Base-by-base conservation (phyloP, 805 yeast genomes). In the Pichia nakasei region DNA sequence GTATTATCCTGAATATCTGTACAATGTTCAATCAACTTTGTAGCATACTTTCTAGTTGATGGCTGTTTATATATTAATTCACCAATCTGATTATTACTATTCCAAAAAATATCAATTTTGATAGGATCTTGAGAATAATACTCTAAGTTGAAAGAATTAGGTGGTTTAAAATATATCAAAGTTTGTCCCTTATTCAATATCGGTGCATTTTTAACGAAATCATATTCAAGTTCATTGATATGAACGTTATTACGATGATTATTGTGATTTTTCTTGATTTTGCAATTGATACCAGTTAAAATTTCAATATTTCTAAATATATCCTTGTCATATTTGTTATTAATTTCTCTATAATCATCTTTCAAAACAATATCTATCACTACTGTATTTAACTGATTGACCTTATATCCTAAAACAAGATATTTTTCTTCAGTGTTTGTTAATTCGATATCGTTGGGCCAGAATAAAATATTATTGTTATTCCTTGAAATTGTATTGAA, bases 61-160 rank as follows among this genome's bases (percentile, higher is more conserved):
- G 56, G 49, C 17, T 46, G 54, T 15, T 44, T 41, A 31, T 50
- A 50, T 9, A 46, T 39, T 3, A 44, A 17, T 7, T 46, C 48
- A 13, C 24, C 33, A 1, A 36, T 27, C 6, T 35, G 34, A 18
- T 52, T 52, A n/a, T 47, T 48, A 12, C 52, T 42, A 6, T 56
- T 56, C 66, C 65, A 62, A 36, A 70, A 69, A 4, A 73, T 69
- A 49, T 80, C 82, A 9, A 88, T 69, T 4, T 77, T 64, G 4
- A 87, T 83, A 0, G 96, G 94, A n/a, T 70, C 65, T 4, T 80
- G 58, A 0, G 96, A 80, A 50, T 77, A 82, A 58, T 84, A 86
- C 51, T 88, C 95, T 69, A 89, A 70, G 46, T 75, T 72, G 24
- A 69, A 69, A 18, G 82, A 76, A 37, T 74, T 72, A 0, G 97